Base-by-base conservation (phyloP, 768 basidiomycete genomes). In the Sarcodon aspratus region DNA sequence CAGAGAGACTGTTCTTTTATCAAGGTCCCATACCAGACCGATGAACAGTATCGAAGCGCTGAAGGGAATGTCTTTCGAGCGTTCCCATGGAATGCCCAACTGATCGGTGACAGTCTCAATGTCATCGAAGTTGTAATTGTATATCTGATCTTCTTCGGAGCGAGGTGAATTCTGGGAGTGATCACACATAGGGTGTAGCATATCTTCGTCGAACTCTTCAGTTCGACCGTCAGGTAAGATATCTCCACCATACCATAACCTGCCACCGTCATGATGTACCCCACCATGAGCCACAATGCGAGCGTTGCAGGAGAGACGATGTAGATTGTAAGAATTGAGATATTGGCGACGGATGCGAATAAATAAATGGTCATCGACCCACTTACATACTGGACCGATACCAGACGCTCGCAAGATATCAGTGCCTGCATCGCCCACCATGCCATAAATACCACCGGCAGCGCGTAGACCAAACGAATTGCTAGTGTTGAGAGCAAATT, bases 351-450 rank as follows among this genome's bases (percentile, higher is more conserved):
- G 43, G n/a, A 57, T 0, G 48, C n/a, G n/a, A n/a, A n/a, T n/a
- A n/a, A n/a, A n/a, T n/a, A n/a, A n/a, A n/a, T n/a, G n/a, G n/a
- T n/a, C n/a, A n/a, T n/a, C n/a, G n/a, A n/a, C n/a, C n/a, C n/a
- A n/a, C n/a, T n/a, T n/a, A n/a, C n/a, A n/a, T n/a, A n/a, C n/a
- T n/a, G n/a, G n/a, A n/a, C n/a, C n/a, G n/a, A n/a, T n/a, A n/a
- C n/a, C n/a, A n/a, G n/a, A n/a, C n/a, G 68, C 66, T 64, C 65
- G 63, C 40, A 59, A 60, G 0, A 58, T 54, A 2, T 66, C n/a
- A 0, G 49, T 15, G 0, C 58, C 57, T 0, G 61, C 63, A 49
- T 61, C 60, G 0, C 45, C 57, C n/a, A n/a, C n/a, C n/a, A n/a
- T n/a, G n/a, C n/a, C n/a, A n/a, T n/a, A n/a, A n/a, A n/a, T n/a